These are phyloP conservation scores for Aspergillus luchuensis DNA, from an alignment of 2,329 filamentous ascomycete species.

Conservation along the genomic window DNA sequence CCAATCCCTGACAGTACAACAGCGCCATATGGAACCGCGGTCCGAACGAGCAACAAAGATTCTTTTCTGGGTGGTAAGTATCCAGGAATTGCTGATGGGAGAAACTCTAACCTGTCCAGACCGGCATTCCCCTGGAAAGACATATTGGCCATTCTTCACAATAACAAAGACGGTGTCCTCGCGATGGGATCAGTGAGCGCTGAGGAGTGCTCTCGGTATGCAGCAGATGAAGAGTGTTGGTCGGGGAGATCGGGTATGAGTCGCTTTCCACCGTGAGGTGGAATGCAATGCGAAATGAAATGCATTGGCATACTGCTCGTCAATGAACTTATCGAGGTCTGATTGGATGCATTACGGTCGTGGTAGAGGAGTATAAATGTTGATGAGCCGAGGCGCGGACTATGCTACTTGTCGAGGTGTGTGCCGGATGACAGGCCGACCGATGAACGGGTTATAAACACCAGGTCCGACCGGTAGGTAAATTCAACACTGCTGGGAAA, in stretches of 20 bases:
- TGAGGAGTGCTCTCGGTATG: neutral
- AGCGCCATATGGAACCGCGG: constrained; percentile 28
- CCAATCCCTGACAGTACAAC: constrained; percentile 4
- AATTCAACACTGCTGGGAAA: too few relatives aligned
- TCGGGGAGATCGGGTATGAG: neutral
- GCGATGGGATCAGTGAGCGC: constrained; percentile 23
- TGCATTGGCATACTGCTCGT: too few relatives aligned
- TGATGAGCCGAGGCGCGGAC: too few relatives aligned
- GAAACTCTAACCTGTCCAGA: constrained; percentile 12
- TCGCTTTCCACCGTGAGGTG: too few relatives aligned
- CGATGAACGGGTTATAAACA: too few relatives aligned
- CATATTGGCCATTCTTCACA: constrained; percentile 29
- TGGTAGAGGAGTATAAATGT: too few relatives aligned
- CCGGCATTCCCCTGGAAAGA: constrained; percentile 25
- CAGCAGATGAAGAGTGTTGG: neutral
- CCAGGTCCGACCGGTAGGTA: too few relatives aligned
- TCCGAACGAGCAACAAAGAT: constrained; percentile 31
- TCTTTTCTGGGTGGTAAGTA: constrained; percentile 30
- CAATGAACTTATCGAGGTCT: too few relatives aligned
- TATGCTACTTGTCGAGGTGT: too few relatives aligned
- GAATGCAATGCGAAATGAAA: too few relatives aligned
- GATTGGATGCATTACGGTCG: too few relatives aligned
- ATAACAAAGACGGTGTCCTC: constrained; percentile 27
- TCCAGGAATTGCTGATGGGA: neutral
- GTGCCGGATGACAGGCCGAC: too few relatives aligned